Evolutionary conservation across 306 rosid species (phyloP).

Genomic region (Arachis hypogaea): DNA sequence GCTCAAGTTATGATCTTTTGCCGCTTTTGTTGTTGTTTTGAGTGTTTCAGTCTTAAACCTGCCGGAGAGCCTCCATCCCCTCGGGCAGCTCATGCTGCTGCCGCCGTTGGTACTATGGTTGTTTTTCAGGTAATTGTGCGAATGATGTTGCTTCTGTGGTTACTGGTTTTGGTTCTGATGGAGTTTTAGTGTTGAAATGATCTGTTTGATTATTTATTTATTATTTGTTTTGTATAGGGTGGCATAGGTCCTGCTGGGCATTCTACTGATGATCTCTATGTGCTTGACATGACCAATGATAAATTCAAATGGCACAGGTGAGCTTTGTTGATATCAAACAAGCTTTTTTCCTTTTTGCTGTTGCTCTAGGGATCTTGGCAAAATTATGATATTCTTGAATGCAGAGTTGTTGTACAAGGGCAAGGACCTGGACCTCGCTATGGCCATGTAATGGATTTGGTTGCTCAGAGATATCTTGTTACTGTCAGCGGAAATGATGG

Average conservation of each 20-base stretch:
- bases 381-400: constrained; percentile 17
- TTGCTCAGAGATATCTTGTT: constrained; percentile 98
- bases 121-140: constrained; percentile 78
- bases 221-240: constrained; percentile 59
- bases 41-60: constrained; percentile 70
- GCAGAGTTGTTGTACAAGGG: constrained; percentile 96
- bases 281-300: constrained; percentile 89
- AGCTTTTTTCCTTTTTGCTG: constrained; percentile 30
- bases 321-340: constrained; percentile 36
- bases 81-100: constrained; percentile 97
- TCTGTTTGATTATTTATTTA: constrained; percentile 43
- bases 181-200: constrained; percentile 29
- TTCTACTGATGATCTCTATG: constrained; percentile 90
- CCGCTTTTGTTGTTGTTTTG: constrained; percentile 30
- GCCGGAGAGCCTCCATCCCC: constrained; percentile 99
- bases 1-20: constrained; percentile 35
- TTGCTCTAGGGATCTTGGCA: constrained; percentile 32
- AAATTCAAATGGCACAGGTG: constrained; percentile 99
- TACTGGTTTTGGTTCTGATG: not conserved
- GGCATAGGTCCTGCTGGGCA: constrained; percentile 99
- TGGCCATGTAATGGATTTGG: constrained; percentile 99
- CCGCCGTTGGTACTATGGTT: constrained; percentile 97
- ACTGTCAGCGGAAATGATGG: constrained; percentile 96
- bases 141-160: constrained; percentile 5
- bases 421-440: constrained; percentile 99